Evolutionary conservation across 345 rosid species (phyloP).

Genomic region (Bruguiera gymnorhiza): DNA sequence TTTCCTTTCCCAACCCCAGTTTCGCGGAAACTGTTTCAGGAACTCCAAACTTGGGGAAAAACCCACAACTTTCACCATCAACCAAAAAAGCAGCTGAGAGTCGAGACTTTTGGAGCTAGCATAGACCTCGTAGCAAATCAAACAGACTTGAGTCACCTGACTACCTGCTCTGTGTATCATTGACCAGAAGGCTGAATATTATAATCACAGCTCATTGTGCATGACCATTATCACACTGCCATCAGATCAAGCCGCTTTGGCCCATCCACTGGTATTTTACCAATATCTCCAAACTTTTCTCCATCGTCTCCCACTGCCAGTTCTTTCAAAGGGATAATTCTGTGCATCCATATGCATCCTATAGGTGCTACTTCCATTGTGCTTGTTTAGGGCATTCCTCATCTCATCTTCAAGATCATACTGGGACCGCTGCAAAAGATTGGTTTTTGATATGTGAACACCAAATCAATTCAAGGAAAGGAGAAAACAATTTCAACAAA

Average conservation of each 20-base stretch:
- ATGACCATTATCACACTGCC: background rate
- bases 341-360: conserved; percentile 45
- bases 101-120: background rate
- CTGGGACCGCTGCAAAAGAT: conserved; percentile 55
- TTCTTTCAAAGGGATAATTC: conserved; percentile 50
- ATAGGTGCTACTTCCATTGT: conserved; percentile 45
- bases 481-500: background rate
- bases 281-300: conserved; percentile 18
- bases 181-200: background rate
- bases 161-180: background rate
- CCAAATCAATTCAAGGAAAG: background rate
- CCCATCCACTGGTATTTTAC: background rate
- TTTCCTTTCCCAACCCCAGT: too few relatives aligned
- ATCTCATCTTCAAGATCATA: conserved; percentile 87
- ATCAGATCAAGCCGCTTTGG: background rate
- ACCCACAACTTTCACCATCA: background rate
- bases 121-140: background rate
- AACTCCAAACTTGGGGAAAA: too few relatives aligned
- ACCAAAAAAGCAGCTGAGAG: background rate
- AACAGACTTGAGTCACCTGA: background rate
- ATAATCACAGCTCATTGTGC: background rate
- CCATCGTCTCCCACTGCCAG: conserved; percentile 25
- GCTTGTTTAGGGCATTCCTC: conserved; percentile 59
- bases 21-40: too few relatives aligned
- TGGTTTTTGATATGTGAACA: background rate